A percentile compares a stretch with the other conserved stretches of the same genome.
phyloP scores from a whole-genome alignment of 805 yeast species.

The Suhomyces prunicola region DNA sequence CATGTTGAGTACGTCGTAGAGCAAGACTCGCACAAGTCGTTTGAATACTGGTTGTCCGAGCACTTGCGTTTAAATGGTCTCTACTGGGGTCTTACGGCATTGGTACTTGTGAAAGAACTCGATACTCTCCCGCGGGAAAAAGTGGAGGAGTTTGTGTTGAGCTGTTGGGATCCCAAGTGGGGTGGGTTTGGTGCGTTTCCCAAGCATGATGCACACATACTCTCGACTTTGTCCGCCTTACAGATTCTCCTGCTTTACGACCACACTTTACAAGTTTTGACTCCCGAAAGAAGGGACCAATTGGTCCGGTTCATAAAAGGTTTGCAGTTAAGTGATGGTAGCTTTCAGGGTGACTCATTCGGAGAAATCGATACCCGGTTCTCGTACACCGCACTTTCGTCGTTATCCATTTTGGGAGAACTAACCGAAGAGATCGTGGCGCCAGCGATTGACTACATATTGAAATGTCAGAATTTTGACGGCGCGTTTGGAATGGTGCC shows the following conservation, averaged over 20 bases:
- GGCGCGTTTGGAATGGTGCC: constrained; percentile 95
- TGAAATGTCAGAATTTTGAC: constrained; percentile 80
- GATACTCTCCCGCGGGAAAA: constrained; percentile 59
- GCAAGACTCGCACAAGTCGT: constrained; percentile 46
- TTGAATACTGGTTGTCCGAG: constrained; percentile 85
- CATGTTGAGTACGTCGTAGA: constrained; percentile 36
- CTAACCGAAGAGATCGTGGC: constrained; percentile 54
- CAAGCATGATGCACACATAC: constrained; percentile 81
- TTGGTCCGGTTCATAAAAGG: constrained; percentile 33
- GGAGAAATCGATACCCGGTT: constrained; percentile 95
- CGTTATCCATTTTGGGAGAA: constrained; percentile 65
- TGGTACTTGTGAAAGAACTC: constrained; percentile 51
- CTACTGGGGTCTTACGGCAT: constrained; percentile 90
- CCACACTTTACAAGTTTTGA: constrained; percentile 44
- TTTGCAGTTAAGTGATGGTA: constrained; percentile 60
- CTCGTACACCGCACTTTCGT: constrained; percentile 75
- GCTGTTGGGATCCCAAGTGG: constrained; percentile 53
- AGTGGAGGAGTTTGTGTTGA: constrained; percentile 63
- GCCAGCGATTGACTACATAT: constrained; percentile 63
- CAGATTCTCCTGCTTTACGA: constrained; percentile 74
- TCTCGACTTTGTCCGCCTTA: constrained; percentile 81
- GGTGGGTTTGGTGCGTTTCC: constrained; percentile 94
- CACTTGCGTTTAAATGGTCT: constrained; percentile 88
- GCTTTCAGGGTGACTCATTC: constrained; percentile 84
- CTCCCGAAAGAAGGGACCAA: constrained; percentile 24